Conservation (phyloP, 1,284 basidiomycete genomes). For the Papiliotrema fonsecae region DNA sequence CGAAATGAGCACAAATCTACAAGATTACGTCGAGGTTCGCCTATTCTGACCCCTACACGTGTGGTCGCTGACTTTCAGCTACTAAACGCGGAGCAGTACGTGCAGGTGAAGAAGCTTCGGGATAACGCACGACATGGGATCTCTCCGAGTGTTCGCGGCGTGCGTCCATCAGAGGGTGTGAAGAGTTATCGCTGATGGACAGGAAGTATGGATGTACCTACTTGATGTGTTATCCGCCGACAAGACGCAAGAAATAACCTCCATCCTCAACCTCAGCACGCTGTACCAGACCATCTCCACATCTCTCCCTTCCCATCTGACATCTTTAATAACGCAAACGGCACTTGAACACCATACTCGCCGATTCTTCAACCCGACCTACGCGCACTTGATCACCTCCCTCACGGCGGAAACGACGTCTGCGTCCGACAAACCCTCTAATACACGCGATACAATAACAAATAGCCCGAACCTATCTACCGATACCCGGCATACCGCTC, state of each 20-base stretch:
- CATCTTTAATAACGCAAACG: constrained; percentile 30
- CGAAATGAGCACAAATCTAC: constrained; percentile 36
- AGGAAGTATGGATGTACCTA: constrained; percentile 50
- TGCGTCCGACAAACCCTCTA: background rate
- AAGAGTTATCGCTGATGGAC: background rate
- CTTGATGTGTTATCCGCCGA: constrained; percentile 39
- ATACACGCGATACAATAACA: background rate
- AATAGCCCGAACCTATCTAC: background rate
- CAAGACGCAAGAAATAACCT: constrained; percentile 43
- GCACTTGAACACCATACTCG: constrained; percentile 42
- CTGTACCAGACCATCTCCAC: constrained; percentile 30
- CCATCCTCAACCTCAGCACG: constrained; percentile 28
- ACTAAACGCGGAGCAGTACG: constrained; percentile 45
- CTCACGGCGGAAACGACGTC: constrained; percentile 32
- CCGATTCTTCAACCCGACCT: constrained; percentile 43
- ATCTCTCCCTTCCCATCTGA: constrained; percentile 27
- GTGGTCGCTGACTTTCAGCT: constrained; percentile 19
- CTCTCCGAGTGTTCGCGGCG: constrained; percentile 37
- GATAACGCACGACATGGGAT: constrained; percentile 46
- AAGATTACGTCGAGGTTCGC: constrained; percentile 37
- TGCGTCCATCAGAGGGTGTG: constrained; percentile 6
- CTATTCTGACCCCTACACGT: background rate
- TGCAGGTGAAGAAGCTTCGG: constrained; percentile 39
- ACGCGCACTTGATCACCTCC: constrained; percentile 40
- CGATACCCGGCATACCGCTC: background rate